These are phyloP conservation scores for Beauveria brongniartii DNA, from an alignment of 2,329 filamentous ascomycete genomes.

Conservation along the genomic window DNA sequence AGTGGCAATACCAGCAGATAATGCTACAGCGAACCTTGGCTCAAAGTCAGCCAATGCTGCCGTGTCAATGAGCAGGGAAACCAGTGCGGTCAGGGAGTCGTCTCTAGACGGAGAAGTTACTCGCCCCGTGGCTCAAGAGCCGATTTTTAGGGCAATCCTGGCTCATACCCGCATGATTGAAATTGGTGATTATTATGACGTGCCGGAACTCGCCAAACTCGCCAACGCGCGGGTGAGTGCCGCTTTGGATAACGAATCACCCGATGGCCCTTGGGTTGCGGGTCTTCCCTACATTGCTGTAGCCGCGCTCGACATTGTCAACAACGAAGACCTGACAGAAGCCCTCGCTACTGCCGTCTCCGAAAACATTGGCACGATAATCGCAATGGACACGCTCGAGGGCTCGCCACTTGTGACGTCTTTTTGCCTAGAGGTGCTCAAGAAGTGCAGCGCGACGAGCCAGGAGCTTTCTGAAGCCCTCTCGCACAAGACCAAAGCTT, in stretches of 20 bases:
- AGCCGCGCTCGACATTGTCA: not conserved
- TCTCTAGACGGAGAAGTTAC: not conserved
- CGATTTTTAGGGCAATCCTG: not conserved
- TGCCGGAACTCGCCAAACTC: not conserved
- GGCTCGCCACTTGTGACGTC: not conserved
- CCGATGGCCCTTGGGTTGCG: not conserved
- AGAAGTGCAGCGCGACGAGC: not conserved
- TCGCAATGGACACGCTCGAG: not conserved
- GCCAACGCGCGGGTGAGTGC: not conserved
- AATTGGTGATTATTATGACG: not conserved
- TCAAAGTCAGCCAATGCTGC: not conserved
- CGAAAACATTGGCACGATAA: not conserved
- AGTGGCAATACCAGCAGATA: not conserved
- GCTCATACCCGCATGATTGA: not conserved
- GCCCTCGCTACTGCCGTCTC: not conserved
- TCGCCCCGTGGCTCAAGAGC: not conserved
- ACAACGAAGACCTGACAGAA: not conserved
- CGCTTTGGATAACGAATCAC: not conserved
- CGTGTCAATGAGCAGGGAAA: too few relatives aligned
- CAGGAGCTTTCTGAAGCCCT: not conserved
- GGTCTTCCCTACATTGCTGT: not conserved
- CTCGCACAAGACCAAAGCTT: too few relatives aligned
- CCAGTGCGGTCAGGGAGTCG: rapidly evolving
- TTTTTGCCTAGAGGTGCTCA: not conserved
- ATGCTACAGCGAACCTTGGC: not conserved